Base-by-base conservation (phyloP, 164 flowering plant genomes). In the Paratinospora sagittata region DNA sequence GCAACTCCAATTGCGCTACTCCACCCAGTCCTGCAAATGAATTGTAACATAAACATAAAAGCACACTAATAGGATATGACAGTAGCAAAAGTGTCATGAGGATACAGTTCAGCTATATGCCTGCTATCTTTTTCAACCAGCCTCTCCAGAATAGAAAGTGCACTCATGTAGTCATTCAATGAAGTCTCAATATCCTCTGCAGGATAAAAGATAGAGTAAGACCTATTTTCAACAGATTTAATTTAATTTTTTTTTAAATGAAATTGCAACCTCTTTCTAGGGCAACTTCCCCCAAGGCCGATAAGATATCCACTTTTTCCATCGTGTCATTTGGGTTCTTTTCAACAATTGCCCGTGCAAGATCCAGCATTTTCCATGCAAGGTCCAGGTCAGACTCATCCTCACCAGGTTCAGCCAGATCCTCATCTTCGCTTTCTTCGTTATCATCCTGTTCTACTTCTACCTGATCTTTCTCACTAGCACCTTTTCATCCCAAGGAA, bases 161-260 rank as follows among this genome's bases (percentile, higher is more conserved):
- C 97, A 73, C 84, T 91, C 71, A 74, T 77, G 81, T 96, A 96
- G 85, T 96, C 99, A 78, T 87, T 82, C 34, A 87, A 82, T 72
- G 98, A 93, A 76, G 97, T 86, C 79, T 93, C 97, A 77, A 93
- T 75, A 78, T 96, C 99, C 97, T 96, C 99, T 96, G 82, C 73
- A 81, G 21, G 43, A 39, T 73, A 23, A 4, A 52, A 9, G 49
- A 63, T 5, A 65, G 12, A 49, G 39, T 49, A 47, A 66, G 62
- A 37, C 27, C 41, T 16, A 12, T 47, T 49, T 23, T 26, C 27
- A 30, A 45, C 9, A 58, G 0, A 36, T 13, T 10, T 61, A 23
- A 3, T 34, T n/a, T 69, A 33, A 21, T 27, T 11, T 17, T 34
- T 33, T 64, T 30, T 12, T 24, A 37, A 19, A 47, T 36, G 37